Conservation (phyloP, 805 yeast species). For the Komagataella phaffii region DNA sequence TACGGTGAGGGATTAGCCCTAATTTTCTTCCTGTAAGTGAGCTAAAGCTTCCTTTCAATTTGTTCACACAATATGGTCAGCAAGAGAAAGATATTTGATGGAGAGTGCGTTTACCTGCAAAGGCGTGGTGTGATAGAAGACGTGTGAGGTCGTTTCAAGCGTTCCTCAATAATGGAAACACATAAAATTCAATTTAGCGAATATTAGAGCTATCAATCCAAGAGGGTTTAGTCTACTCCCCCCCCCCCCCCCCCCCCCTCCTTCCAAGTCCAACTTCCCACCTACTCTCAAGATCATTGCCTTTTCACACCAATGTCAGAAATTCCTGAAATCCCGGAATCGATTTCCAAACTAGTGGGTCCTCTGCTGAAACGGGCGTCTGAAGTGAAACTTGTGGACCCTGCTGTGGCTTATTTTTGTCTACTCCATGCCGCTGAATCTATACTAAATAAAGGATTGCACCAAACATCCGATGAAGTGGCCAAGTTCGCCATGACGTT, state of each 20-base stretch:
- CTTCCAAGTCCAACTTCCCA: neutral
- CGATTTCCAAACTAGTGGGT: conserved; percentile 21
- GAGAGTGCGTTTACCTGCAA: neutral
- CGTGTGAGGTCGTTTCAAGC: neutral
- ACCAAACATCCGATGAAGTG: conserved; percentile 34
- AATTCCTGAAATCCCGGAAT: conserved; percentile 12
- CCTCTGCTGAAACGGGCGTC: conserved; percentile 39
- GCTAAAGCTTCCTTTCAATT: neutral
- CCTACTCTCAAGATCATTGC: neutral
- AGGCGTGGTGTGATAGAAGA: neutral
- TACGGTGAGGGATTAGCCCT: neutral
- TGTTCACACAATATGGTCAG: neutral
- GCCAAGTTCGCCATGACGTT: conserved; percentile 48
- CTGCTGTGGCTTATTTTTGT: conserved; percentile 64
- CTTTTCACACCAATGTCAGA: neutral
- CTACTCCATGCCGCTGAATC: conserved; percentile 60
- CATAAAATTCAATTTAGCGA: neutral
- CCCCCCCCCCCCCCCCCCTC: neutral
- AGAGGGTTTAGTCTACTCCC: neutral
- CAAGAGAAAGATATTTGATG: neutral
- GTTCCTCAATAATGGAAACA: neutral
- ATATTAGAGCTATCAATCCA: no score
- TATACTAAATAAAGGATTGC: conserved; percentile 48
- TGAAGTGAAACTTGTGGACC: conserved; percentile 44
- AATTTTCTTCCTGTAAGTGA: neutral